phyloP scores from a whole-genome alignment of 352 stramenopile species.

The Plasmopara viticola region DNA sequence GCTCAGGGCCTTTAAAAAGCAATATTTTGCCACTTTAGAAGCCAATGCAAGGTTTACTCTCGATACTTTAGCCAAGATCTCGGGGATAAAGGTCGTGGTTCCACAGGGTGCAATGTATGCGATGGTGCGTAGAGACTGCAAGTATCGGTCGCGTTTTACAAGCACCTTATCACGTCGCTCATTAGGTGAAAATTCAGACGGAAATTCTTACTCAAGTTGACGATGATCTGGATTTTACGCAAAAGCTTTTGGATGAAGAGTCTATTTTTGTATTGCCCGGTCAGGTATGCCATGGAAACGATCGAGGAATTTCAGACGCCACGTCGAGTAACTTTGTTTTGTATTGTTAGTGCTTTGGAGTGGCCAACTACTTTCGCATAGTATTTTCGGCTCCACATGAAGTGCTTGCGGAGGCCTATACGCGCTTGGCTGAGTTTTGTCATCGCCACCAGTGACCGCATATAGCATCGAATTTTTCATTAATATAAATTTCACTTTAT shows the following conservation, averaged over 20 bases:
- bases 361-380: conserved; percentile 71
- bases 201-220: conserved; percentile 70
- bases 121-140: conserved; percentile 56
- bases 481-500: no score
- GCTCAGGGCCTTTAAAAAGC: conserved; percentile 73
- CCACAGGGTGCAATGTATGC: conserved; percentile 95
- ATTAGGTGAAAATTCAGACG: conserved; percentile 56
- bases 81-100: conserved; percentile 79
- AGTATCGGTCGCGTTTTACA: neutral
- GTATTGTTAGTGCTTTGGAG: conserved; percentile 38
- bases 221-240: conserved; percentile 92
- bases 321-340: conserved; percentile 8
- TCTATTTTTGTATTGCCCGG: conserved; percentile 94
- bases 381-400: conserved; percentile 65
- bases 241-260: conserved; percentile 92
- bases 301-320: neutral
- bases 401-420: conserved; percentile 60
- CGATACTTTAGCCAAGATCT: conserved; percentile 61
- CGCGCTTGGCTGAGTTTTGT: conserved; percentile 53
- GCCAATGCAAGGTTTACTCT: conserved; percentile 85
- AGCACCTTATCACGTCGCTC: neutral
- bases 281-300: conserved; percentile 23
- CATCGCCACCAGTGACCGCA: conserved; percentile 28
- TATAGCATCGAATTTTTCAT: neutral
- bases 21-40: conserved; percentile 80